Conservation (phyloP, 2,329 filamentous ascomycete species). For the Diaporthe caulivora region DNA sequence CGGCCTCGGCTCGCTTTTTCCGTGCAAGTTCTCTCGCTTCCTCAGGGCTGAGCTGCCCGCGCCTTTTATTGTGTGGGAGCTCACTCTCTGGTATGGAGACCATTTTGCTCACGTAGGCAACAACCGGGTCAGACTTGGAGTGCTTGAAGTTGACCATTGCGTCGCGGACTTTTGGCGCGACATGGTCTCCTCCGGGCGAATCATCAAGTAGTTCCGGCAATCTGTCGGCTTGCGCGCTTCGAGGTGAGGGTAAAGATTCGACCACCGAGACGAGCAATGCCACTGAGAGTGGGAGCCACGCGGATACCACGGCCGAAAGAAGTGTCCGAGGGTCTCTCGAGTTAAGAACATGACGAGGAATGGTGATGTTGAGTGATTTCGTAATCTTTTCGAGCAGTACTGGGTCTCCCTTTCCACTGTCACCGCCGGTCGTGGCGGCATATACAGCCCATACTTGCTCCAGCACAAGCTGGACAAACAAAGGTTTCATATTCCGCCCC, state of each 20-base stretch:
- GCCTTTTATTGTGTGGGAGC: conserved; percentile 85
- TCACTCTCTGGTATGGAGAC: conserved; percentile 95
- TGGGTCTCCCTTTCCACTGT: conserved; percentile 85
- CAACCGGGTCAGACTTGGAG: conserved; percentile 78
- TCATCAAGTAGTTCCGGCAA: conserved; percentile 83
- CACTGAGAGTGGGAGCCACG: conserved; percentile 93
- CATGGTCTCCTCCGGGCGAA: conserved; percentile 80
- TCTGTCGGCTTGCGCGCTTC: conserved; percentile 81
- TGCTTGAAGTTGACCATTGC: conserved; percentile 87
- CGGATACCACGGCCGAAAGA: conserved; percentile 86
- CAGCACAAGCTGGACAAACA: conserved; percentile 96
- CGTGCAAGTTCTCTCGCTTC: conserved; percentile 90
- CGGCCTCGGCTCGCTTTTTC: conserved; percentile 90
- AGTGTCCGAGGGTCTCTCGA: conserved; percentile 87
- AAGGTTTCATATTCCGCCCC: conserved; percentile 89
- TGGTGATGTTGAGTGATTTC: conserved; percentile 86
- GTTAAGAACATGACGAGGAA: conserved; percentile 86
- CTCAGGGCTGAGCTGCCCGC: conserved; percentile 83
- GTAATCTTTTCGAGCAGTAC: conserved; percentile 91
- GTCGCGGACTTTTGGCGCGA: conserved; percentile 77
- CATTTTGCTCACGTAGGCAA: conserved; percentile 99
- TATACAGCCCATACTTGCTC: conserved; percentile 98
- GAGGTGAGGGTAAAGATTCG: conserved; percentile 90
- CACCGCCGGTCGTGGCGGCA: conserved; percentile 86
- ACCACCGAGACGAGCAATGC: conserved; percentile 94